Percentiles rank a stretch among this genome's conserved stretches.
Conservation (phyloP, 805 yeast species). For the Metschnikowia amazonensis region DNA sequence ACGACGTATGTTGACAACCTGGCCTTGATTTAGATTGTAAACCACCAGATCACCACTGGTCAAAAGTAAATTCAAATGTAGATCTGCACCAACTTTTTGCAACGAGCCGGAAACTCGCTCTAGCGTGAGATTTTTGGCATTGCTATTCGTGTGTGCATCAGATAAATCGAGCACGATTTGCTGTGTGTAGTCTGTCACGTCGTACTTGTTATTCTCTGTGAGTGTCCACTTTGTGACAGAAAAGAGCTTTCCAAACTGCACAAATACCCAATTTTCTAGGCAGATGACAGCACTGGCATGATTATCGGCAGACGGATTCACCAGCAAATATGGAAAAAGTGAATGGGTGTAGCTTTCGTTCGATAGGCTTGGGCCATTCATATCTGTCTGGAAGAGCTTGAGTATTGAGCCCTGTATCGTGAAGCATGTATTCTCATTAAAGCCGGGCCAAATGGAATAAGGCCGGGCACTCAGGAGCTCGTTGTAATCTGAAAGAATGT, state of each 20-base stretch:
- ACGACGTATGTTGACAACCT: background rate
- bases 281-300: background rate
- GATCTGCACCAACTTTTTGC: background rate
- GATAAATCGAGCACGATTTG: background rate
- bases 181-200: background rate
- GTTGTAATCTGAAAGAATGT: background rate
- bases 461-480: background rate
- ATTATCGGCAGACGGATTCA: constrained; percentile 1
- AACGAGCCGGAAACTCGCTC: background rate
- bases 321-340: background rate
- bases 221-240: background rate
- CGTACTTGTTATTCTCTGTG: background rate
- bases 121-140: background rate
- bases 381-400: background rate
- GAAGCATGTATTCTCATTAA: background rate
- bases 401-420: background rate
- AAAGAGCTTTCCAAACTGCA: background rate
- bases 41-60: background rate
- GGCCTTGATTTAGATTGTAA: background rate
- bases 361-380: background rate
- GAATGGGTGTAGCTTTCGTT: background rate
- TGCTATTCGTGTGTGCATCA: background rate
- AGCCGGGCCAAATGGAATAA: constrained; percentile 5
- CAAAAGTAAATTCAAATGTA: background rate
- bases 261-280: background rate